These are phyloP conservation scores for Amaranthus palmeri DNA, from an alignment of 148 eudicot species.

Conservation along the genomic window DNA sequence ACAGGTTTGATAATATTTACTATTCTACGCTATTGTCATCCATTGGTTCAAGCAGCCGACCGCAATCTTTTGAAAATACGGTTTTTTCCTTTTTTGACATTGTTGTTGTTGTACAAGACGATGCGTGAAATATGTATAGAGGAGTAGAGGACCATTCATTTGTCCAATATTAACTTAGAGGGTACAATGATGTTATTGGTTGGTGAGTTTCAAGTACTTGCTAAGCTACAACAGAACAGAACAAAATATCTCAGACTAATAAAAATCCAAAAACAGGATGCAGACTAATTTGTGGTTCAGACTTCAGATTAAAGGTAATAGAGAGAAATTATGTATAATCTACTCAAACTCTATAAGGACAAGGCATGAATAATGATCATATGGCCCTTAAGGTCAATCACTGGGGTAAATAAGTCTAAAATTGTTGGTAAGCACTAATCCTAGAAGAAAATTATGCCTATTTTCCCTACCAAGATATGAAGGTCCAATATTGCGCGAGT, in stretches of 20 bases:
- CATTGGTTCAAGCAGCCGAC: too few species aligned
- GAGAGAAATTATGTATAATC: conserved; percentile 1
- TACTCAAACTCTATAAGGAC: not conserved
- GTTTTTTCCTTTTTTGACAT: too few species aligned
- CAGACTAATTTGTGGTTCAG: conserved; percentile 4
- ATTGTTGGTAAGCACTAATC: not conserved
- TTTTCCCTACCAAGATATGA: not conserved
- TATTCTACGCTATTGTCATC: too few species aligned
- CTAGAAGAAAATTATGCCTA: not conserved
- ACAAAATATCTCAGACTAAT: not conserved
- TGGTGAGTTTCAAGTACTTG: conserved; percentile 13
- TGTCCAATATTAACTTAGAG: not conserved
- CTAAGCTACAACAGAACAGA: not conserved
- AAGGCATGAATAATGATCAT: not conserved
- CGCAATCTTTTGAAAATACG: too few species aligned
- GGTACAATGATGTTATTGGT: conserved; percentile 6
- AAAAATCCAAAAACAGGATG: not conserved
- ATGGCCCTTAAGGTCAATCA: not conserved
- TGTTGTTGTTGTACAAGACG: not conserved
- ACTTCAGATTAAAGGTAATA: conserved; percentile 5
- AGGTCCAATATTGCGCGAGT: not conserved
- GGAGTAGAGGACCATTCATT: not conserved
- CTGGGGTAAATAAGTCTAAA: not conserved
- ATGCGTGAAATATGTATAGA: not conserved
- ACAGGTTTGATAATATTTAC: too few species aligned